Conservation (phyloP, 257 asterid species). For the Solanum piurae region DNA sequence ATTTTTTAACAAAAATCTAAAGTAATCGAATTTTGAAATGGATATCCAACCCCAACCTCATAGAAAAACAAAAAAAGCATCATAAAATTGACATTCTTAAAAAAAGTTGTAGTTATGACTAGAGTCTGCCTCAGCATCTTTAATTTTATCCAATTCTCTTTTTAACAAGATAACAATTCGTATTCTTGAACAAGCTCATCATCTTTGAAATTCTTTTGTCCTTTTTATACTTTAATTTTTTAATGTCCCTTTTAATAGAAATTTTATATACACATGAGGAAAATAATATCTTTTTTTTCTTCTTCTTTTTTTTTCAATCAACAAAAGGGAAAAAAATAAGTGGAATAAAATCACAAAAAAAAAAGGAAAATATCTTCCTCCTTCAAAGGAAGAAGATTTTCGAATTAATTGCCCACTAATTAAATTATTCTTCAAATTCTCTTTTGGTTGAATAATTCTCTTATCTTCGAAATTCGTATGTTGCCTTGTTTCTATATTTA, state of each 20-base stretch:
- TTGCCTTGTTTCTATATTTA: too few relatives aligned
- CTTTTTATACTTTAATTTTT: background rate
- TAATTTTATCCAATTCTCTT: background rate
- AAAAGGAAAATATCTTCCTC: background rate
- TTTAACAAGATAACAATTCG: background rate
- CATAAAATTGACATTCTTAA: background rate
- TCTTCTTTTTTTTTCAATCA: background rate
- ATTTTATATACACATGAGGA: background rate
- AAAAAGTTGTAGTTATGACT: background rate
- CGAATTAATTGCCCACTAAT: background rate
- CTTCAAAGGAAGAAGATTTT: background rate
- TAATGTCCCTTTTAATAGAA: background rate
- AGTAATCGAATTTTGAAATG: background rate
- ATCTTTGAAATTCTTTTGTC: background rate
- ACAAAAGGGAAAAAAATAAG: background rate
- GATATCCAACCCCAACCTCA: background rate
- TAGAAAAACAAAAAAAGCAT: background rate
- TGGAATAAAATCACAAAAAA: background rate
- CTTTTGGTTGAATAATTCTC: background rate
- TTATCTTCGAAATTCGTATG: background rate
- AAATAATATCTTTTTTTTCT: background rate
- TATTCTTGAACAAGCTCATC: background rate
- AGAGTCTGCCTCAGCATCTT: background rate
- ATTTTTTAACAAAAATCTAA: rapidly evolving
- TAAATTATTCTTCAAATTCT: background rate